Percentiles rank a stretch among this genome's conserved stretches.
Conservation (phyloP, 352 stramenopile genomes). For the Saprolegnia parasitica region DNA sequence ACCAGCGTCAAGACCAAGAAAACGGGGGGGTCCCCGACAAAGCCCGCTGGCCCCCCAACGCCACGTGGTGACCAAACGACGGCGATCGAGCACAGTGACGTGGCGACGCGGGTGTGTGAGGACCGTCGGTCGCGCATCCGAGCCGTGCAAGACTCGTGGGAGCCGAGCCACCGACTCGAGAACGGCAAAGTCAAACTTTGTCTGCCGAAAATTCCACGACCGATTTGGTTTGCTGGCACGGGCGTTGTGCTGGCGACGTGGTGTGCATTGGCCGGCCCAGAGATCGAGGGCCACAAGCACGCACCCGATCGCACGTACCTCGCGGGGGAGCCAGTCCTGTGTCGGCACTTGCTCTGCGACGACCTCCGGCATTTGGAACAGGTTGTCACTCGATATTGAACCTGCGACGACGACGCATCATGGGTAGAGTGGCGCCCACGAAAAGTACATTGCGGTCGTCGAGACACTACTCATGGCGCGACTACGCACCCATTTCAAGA, state of each 20-base stretch:
- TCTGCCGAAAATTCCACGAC: conserved; percentile 67
- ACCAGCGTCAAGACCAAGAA: conserved; percentile 66
- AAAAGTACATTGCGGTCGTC: conserved; percentile 70
- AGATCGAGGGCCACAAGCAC: conserved; percentile 25
- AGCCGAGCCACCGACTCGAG: conserved; percentile 49
- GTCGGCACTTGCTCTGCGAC: conserved; percentile 60
- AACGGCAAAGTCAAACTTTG: conserved; percentile 72
- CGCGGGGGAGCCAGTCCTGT: conserved; percentile 32
- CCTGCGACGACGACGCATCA: conserved; percentile 17
- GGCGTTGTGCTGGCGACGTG: conserved; percentile 79
- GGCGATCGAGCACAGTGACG: background rate
- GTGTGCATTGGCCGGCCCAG: conserved; percentile 55
- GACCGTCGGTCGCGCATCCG: conserved; percentile 10
- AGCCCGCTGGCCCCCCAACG: background rate
- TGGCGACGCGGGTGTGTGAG: background rate
- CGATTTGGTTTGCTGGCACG: conserved; percentile 77
- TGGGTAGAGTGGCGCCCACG: conserved; percentile 27
- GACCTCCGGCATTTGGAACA: conserved; percentile 78
- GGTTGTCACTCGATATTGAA: conserved; percentile 39
- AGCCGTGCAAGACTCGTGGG: conserved; percentile 58
- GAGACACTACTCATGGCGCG: conserved; percentile 70
- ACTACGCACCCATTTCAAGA: conserved; percentile 44
- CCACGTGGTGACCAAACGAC: background rate
- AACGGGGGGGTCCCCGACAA: background rate
- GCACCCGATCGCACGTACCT: background rate